Conservation (phyloP, 331 rosid species). For the Phaseolus coccineus region DNA sequence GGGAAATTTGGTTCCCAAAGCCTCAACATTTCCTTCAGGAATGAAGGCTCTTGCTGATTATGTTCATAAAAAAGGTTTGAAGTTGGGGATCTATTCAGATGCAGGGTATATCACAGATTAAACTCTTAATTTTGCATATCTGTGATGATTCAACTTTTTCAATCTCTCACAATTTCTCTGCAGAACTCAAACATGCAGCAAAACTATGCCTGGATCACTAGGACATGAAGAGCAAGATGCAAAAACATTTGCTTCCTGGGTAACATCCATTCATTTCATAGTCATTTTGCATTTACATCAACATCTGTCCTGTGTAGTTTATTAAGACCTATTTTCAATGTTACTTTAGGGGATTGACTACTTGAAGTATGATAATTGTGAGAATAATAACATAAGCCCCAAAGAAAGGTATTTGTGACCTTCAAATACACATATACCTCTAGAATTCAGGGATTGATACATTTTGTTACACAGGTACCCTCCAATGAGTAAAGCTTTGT, state of each 20-base stretch:
- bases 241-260: constrained; percentile 84
- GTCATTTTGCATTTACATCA: neutral
- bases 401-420: constrained; percentile 54
- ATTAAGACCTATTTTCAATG: constrained; percentile 10
- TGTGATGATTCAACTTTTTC: neutral
- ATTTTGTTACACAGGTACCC: constrained; percentile 65
- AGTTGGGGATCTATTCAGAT: constrained; percentile 87
- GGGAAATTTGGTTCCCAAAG: constrained; percentile 73
- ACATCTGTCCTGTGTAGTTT: constrained; percentile 5
- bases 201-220: constrained; percentile 78
- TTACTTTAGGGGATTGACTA: constrained; percentile 66
- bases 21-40: constrained; percentile 80
- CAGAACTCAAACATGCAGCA: constrained; percentile 75
- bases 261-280: constrained; percentile 43
- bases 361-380: constrained; percentile 82
- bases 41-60: constrained; percentile 79
- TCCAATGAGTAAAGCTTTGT: constrained; percentile 69
- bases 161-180: constrained; percentile 17
- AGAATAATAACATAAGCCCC: constrained; percentile 58
- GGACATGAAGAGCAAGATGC: constrained; percentile 86
- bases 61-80: constrained; percentile 74
- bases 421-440: constrained; percentile 31
- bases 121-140: neutral
- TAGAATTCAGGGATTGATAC: constrained; percentile 5
- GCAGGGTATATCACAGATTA: constrained; percentile 65